phyloP scores from a whole-genome alignment of 441 rosid species.

The Cnidoscolus chayamansa region DNA sequence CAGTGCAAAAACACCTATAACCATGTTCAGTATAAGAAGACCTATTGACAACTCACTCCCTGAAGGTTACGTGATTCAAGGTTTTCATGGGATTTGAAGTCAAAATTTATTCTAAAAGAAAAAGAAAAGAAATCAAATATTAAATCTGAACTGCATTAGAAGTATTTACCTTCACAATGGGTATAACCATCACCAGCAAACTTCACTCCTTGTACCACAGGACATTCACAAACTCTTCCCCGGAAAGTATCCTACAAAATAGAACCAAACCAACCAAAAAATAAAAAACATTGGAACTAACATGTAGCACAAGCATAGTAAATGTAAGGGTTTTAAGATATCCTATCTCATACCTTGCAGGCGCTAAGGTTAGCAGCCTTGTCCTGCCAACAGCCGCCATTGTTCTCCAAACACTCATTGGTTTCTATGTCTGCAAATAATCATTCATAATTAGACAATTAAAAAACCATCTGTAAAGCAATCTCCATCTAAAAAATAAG shows the following conservation, averaged over 20 bases:
- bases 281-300: background rate
- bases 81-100: background rate
- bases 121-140: background rate
- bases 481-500: background rate
- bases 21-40: background rate
- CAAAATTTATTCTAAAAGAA: background rate
- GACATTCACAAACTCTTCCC: constrained; percentile 90
- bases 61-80: background rate
- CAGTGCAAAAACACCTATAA: background rate
- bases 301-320: background rate
- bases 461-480: constrained; percentile 7
- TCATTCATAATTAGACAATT: constrained; percentile 6
- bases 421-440: constrained; percentile 66
- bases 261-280: background rate
- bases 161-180: constrained; percentile 67
- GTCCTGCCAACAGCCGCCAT: constrained; percentile 96
- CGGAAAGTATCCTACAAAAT: constrained; percentile 75
- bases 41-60: background rate
- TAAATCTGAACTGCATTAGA: constrained; percentile 16
- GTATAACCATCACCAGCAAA: constrained; percentile 87
- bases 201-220: constrained; percentile 68
- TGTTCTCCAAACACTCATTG: constrained; percentile 77
- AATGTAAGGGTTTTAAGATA: constrained; percentile 9
- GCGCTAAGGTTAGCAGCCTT: constrained; percentile 66
- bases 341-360: constrained; percentile 58